These are phyloP conservation scores for Globomyces sp. DNA, from an alignment of 371 early-diverging fungal species.

Conservation along the genomic window DNA sequence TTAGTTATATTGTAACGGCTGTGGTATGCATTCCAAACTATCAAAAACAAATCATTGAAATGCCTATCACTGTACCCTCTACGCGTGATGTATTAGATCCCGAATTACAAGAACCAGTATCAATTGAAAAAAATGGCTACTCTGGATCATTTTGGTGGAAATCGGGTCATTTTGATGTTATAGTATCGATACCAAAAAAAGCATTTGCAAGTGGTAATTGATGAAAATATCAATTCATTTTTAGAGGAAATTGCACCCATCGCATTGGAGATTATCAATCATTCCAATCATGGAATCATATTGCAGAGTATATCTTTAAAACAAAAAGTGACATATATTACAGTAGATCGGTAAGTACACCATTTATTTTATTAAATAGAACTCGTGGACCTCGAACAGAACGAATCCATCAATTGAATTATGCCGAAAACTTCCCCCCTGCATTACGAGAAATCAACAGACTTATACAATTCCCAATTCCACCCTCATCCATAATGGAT, in stretches of 20 bases:
- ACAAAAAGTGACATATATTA: constrained; percentile 33
- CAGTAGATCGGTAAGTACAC: constrained; percentile 21
- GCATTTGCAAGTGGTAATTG: constrained; percentile 22
- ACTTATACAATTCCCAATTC: constrained; percentile 38
- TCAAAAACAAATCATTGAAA: neutral
- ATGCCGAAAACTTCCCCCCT: constrained; percentile 27
- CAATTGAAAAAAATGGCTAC: neutral
- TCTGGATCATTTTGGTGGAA: constrained; percentile 37
- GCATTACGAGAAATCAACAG: constrained; percentile 28
- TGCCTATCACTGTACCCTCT: constrained; percentile 31
- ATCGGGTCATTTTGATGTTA: constrained; percentile 34
- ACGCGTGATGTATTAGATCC: constrained; percentile 29
- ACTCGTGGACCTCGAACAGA: constrained; percentile 39
- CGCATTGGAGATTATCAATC: constrained; percentile 33
- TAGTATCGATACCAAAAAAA: constrained; percentile 24
- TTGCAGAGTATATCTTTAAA: constrained; percentile 33
- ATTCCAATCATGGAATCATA: constrained; percentile 27
- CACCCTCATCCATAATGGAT: constrained; percentile 28
- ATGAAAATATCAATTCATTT: constrained; percentile 21
- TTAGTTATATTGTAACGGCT: constrained; percentile 10
- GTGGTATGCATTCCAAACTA: constrained; percentile 1
- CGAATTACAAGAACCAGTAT: constrained; percentile 20
- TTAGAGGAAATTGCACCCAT: constrained; percentile 39
- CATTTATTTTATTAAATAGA: constrained; percentile 16
- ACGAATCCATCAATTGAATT: constrained; percentile 33